Conservation (phyloP, 225 moss, liverwort and hornwort species). For the Ulota crispa region DNA sequence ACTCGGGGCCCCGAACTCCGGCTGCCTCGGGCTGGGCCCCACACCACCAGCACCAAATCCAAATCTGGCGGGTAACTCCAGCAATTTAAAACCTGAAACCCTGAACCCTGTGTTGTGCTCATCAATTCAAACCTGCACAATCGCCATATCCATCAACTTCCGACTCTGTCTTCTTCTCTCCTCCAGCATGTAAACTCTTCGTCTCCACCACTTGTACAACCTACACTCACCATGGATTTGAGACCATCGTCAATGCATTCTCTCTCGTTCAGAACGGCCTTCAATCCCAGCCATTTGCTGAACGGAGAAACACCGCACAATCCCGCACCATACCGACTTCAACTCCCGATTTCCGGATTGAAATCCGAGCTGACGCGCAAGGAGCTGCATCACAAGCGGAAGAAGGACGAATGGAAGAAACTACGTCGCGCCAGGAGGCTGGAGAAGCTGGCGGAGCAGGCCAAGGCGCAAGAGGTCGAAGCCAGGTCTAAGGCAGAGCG, state of each 20-base stretch:
- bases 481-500: not conserved
- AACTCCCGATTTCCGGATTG: constrained; percentile 33
- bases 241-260: constrained; percentile 10
- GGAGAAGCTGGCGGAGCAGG: constrained; percentile 47
- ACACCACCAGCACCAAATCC: not conserved
- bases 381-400: constrained; percentile 51
- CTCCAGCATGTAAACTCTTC: not conserved
- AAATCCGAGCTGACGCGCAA: constrained; percentile 43
- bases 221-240: constrained; percentile 32
- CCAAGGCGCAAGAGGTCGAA: not conserved
- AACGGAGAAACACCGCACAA: not conserved
- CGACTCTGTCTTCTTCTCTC: not conserved
- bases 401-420: constrained; percentile 59
- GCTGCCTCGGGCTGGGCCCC: too few relatives aligned
- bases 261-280: constrained; percentile 22
- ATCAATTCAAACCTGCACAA: not conserved
- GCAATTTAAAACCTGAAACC: not conserved
- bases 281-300: not conserved
- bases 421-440: constrained; percentile 37
- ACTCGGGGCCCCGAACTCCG: too few relatives aligned
- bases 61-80: not conserved
- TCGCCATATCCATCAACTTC: not conserved
- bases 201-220: not conserved
- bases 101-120: not conserved
- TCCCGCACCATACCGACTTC: constrained; percentile 3